A percentile compares a stretch with the other conserved stretches of the same genome.
Conservation (phyloP, 768 basidiomycete genomes). For the Lepiota subincarnata region DNA sequence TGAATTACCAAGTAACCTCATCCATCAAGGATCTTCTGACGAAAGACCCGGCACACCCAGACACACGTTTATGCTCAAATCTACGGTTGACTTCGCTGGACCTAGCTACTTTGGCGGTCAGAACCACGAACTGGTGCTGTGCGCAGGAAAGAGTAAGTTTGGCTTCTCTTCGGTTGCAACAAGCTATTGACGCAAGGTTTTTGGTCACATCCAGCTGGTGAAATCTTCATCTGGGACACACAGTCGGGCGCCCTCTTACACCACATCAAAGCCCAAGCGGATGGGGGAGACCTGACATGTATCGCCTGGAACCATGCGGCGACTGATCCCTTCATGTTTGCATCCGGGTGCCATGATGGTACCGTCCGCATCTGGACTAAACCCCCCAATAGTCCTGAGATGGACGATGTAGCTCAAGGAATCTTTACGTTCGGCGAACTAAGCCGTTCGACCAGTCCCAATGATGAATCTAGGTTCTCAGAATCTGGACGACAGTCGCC, state of each 20-base stretch:
- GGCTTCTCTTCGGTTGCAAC: background rate
- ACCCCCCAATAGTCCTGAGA: slow-evolving; percentile 8
- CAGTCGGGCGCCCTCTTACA: slow-evolving; percentile 73
- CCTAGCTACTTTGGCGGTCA: slow-evolving; percentile 81
- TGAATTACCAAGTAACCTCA: slow-evolving; percentile 1
- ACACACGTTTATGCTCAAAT: slow-evolving; percentile 73
- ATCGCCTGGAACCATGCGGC: slow-evolving; percentile 75
- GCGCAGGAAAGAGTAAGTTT: slow-evolving; percentile 64
- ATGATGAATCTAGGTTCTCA: background rate
- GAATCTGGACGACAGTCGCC: background rate
- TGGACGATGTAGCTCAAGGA: background rate
- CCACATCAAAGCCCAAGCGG: slow-evolving; percentile 57
- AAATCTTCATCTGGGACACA: slow-evolving; percentile 84
- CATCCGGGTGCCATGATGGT: slow-evolving; percentile 76
- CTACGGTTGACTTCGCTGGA: slow-evolving; percentile 68
- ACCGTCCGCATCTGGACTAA: slow-evolving; percentile 71
- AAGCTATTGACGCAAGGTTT: slow-evolving; percentile 1
- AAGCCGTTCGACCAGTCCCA: slow-evolving; percentile 5
- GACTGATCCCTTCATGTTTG: slow-evolving; percentile 67
- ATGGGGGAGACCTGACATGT: slow-evolving; percentile 71
- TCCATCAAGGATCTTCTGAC: background rate
- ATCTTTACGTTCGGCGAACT: slow-evolving; percentile 1
- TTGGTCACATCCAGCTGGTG: slow-evolving; percentile 48
- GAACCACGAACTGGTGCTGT: slow-evolving; percentile 73
- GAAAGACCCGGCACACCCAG: slow-evolving; percentile 28